phyloP scores from a whole-genome alignment of 2,329 filamentous ascomycete genomes.

The Ophiostoma montium region DNA sequence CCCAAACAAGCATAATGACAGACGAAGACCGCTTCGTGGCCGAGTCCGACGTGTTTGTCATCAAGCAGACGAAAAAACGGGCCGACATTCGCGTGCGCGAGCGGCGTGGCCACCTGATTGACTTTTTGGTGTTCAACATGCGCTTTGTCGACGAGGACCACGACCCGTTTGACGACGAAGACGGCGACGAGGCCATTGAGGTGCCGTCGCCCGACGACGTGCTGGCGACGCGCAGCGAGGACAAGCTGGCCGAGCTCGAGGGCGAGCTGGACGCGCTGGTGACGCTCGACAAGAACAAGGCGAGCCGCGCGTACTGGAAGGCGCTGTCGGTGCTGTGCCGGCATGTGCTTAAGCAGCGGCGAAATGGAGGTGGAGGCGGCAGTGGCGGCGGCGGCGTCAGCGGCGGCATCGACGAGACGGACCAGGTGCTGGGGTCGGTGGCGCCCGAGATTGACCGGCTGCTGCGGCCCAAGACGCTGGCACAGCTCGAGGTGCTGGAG shows the following conservation, averaged over 20 bases:
- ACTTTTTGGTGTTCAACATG: conserved; percentile 83
- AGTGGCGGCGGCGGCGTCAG: conserved; percentile 16
- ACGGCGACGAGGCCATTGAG: conserved; percentile 56
- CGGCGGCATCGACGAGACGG: conserved; percentile 41
- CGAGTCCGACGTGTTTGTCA: conserved; percentile 87
- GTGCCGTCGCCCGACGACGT: conserved; percentile 70
- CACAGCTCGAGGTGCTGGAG: conserved; percentile 77
- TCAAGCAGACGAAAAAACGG: conserved; percentile 97
- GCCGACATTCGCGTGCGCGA: conserved; percentile 88
- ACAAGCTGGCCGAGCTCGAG: conserved; percentile 61
- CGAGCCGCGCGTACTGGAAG: conserved; percentile 84
- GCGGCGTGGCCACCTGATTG: conserved; percentile 79
- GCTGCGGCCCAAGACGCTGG: conserved; percentile 68
- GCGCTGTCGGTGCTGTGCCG: conserved; percentile 74
- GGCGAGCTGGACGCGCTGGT: conserved; percentile 71
- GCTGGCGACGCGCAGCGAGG: conserved; percentile 52
- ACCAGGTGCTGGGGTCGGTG: conserved; percentile 70
- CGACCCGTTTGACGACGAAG: conserved; percentile 75
- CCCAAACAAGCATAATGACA: conserved; percentile 31
- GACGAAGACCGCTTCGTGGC: conserved; percentile 76
- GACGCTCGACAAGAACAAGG: conserved; percentile 60
- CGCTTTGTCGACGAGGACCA: conserved; percentile 76
- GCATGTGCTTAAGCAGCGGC: conserved; percentile 43
- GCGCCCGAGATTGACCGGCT: conserved; percentile 79
- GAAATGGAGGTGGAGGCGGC: too few species aligned